Percentiles rank a stretch among this genome's conserved stretches.
Evolutionary conservation across 2,329 filamentous ascomycete genomes (phyloP).

Genomic region (Phyllosticta citrichinensis): DNA sequence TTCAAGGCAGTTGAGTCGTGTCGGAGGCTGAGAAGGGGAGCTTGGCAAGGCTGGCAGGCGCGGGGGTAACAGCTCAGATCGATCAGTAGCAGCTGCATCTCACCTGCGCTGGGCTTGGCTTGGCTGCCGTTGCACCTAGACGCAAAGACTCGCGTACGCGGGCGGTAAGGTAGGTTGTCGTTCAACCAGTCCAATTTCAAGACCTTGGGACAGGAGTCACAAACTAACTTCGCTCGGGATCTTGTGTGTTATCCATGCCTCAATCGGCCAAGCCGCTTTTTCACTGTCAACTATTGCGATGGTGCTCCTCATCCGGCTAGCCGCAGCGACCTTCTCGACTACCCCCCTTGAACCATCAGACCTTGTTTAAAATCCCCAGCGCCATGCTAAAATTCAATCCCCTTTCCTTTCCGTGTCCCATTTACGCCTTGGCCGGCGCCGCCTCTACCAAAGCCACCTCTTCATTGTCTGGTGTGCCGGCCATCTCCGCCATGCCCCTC

Average conservation of each 20-base stretch:
- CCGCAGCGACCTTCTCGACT: neutral
- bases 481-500: neutral
- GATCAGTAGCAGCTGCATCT: too few relatives aligned
- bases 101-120: too few relatives aligned
- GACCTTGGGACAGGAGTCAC: too few relatives aligned
- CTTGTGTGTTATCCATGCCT: too few relatives aligned
- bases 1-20: neutral
- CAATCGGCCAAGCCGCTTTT: too few relatives aligned
- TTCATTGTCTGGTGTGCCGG: neutral
- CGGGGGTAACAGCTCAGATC: too few relatives aligned
- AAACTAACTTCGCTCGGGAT: too few relatives aligned
- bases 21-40: neutral
- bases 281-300: too few relatives aligned
- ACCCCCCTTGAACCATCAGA: neutral
- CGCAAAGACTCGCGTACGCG: too few relatives aligned
- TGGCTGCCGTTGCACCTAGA: too few relatives aligned
- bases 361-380: neutral
- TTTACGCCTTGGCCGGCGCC: neutral
- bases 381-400: conserved; percentile 1
- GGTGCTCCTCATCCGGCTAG: neutral
- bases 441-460: neutral
- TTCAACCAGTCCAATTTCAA: too few relatives aligned
- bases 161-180: too few relatives aligned
- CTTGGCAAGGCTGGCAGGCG: neutral
- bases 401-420: neutral